phyloP scores from a whole-genome alignment of 2,329 filamentous ascomycete genomes.

The Ceratocystis destructans region DNA sequence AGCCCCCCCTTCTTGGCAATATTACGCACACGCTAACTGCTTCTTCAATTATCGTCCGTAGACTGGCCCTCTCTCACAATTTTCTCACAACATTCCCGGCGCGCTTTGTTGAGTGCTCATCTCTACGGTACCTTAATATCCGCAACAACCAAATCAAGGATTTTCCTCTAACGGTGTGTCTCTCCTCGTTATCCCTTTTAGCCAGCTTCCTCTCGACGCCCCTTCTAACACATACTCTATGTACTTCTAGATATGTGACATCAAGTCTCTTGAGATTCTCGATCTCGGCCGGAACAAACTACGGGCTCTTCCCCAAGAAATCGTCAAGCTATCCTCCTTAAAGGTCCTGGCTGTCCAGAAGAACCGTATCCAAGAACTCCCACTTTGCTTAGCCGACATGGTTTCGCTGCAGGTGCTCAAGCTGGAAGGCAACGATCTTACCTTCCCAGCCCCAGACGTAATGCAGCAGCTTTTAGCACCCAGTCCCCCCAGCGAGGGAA shows the following conservation, averaged over 20 bases:
- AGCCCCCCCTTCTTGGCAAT: not conserved
- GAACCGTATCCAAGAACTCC: slow-evolving; percentile 75
- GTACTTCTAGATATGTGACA: slow-evolving; percentile 56
- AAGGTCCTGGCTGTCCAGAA: slow-evolving; percentile 81
- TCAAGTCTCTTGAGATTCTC: slow-evolving; percentile 79
- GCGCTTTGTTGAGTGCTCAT: slow-evolving; percentile 62
- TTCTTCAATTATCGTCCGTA: slow-evolving; percentile 26
- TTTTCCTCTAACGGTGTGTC: slow-evolving; percentile 42
- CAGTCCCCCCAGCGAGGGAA: slow-evolving; percentile 42
- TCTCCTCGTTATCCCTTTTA: slow-evolving; percentile 11
- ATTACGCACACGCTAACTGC: not conserved
- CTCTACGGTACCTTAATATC: slow-evolving; percentile 67
- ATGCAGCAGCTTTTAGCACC: slow-evolving; percentile 42
- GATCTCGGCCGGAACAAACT: slow-evolving; percentile 86
- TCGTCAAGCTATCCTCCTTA: slow-evolving; percentile 66
- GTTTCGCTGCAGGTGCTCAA: slow-evolving; percentile 77
- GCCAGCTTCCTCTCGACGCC: not conserved
- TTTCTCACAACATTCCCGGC: slow-evolving; percentile 54
- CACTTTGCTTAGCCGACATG: slow-evolving; percentile 78
- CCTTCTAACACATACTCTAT: not conserved
- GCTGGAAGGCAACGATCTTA: slow-evolving; percentile 74
- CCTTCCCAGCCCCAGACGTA: slow-evolving; percentile 60
- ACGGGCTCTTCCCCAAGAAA: slow-evolving; percentile 59
- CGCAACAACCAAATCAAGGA: slow-evolving; percentile 59
- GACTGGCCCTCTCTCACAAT: slow-evolving; percentile 71